Percentiles rank a stretch among this genome's conserved stretches.
phyloP scores from a whole-genome alignment of 164 flowering plant species.

The Nelumbo lutea region DNA sequence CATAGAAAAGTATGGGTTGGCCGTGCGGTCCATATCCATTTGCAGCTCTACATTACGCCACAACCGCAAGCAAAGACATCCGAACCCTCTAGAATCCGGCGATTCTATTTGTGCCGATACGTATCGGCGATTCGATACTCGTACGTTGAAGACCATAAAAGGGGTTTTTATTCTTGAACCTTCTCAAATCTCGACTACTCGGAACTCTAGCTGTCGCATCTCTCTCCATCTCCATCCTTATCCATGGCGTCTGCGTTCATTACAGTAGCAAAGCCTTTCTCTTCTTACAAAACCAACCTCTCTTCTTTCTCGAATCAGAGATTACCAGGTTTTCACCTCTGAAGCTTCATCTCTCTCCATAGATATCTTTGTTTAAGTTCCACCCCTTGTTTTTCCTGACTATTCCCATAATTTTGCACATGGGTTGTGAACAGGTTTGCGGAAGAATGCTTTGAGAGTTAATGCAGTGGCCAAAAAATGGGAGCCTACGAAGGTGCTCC shows the following conservation, averaged over 20 bases:
- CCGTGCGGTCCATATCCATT: too few relatives aligned
- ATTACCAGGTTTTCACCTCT: slow-evolving; percentile 15
- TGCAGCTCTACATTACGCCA: too few relatives aligned
- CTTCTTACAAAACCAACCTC: slow-evolving; percentile 18
- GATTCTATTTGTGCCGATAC: too few relatives aligned
- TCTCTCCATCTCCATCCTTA: neutral
- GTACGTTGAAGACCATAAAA: too few relatives aligned
- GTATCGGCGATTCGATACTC: too few relatives aligned
- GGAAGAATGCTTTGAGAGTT: slow-evolving; percentile 40
- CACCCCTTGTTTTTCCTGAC: neutral
- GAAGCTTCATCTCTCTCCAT: neutral
- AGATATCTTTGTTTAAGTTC: neutral
- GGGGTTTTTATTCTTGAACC: neutral
- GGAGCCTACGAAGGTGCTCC: slow-evolving; percentile 74
- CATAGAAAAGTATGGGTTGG: too few relatives aligned
- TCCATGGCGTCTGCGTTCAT: slow-evolving; percentile 59
- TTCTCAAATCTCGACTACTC: neutral
- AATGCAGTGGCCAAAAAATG: slow-evolving; percentile 53
- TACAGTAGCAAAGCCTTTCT: slow-evolving; percentile 35
- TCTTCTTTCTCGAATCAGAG: slow-evolving; percentile 28
- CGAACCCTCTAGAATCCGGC: too few relatives aligned
- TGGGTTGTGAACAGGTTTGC: slow-evolving; percentile 29
- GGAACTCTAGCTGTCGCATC: slow-evolving; percentile 10
- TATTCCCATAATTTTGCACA: neutral
- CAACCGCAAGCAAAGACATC: too few relatives aligned